These are phyloP conservation scores for Globisporangium emineosum DNA, from an alignment of 352 stramenopile genomes.

Conservation along the genomic window DNA sequence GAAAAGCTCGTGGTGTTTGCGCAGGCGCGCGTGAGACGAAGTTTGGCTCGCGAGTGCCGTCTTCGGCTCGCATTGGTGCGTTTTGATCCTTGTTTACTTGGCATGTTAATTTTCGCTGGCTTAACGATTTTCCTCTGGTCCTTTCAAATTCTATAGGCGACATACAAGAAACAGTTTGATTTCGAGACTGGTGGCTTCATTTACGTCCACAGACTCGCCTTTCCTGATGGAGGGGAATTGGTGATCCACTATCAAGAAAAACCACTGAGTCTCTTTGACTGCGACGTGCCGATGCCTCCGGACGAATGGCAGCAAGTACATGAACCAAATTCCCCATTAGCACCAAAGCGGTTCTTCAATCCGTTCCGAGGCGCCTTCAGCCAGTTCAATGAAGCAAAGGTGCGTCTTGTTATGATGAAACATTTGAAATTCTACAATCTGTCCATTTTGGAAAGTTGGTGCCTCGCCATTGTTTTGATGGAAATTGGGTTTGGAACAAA, in stretches of 20 bases:
- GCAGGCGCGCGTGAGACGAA: slow-evolving; percentile 32
- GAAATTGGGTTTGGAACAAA: not conserved
- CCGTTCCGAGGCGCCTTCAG: slow-evolving; percentile 37
- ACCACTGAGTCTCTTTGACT: slow-evolving; percentile 40
- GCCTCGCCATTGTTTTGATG: not conserved
- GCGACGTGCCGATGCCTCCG: slow-evolving; percentile 37
- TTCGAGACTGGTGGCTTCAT: slow-evolving; percentile 22
- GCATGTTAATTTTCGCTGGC: too few relatives aligned
- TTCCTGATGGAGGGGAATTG: not conserved
- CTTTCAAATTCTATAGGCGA: slow-evolving; percentile 13
- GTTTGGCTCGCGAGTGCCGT: slow-evolving; percentile 29
- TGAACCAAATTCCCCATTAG: not conserved
- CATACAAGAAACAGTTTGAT: slow-evolving; percentile 53
- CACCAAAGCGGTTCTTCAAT: slow-evolving; percentile 36
- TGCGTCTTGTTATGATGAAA: slow-evolving; percentile 5
- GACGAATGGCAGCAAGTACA: slow-evolving; percentile 40
- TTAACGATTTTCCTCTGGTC: not conserved
- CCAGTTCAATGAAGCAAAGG: slow-evolving; percentile 29
- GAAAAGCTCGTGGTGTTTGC: slow-evolving; percentile 25
- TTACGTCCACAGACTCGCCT: slow-evolving; percentile 24
- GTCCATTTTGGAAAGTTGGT: not conserved
- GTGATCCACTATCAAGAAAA: slow-evolving; percentile 22
- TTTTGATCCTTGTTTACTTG: not conserved
- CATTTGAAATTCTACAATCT: too few relatives aligned
- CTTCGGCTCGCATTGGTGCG: slow-evolving; percentile 35